These are phyloP conservation scores for Epichloe aotearoae DNA, from an alignment of 2,329 filamentous ascomycete genomes.

Conservation along the genomic window DNA sequence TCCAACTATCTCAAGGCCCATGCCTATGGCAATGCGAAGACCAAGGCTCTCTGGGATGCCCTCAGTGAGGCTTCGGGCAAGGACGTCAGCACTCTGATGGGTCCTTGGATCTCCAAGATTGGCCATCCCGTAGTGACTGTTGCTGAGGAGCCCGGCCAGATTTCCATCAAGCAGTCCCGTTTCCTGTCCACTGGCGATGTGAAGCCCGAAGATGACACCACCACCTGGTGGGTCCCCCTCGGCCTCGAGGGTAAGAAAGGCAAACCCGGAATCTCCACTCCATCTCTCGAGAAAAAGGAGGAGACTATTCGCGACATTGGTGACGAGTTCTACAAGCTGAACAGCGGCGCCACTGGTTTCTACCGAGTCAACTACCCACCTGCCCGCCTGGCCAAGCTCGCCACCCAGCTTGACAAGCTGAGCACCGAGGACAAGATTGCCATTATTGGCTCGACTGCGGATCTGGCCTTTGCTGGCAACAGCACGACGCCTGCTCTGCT, in stretches of 20 bases:
- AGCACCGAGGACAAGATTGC: constrained; percentile 85
- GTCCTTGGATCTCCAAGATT: constrained; percentile 89
- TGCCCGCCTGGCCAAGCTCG: constrained; percentile 67
- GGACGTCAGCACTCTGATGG: constrained; percentile 79
- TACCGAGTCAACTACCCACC: constrained; percentile 91
- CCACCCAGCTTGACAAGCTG: constrained; percentile 61
- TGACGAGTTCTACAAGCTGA: constrained; percentile 83
- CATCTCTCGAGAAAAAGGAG: constrained; percentile 62
- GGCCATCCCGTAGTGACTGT: constrained; percentile 87
- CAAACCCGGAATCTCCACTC: constrained; percentile 45
- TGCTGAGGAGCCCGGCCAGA: constrained; percentile 68
- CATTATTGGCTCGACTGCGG: constrained; percentile 77
- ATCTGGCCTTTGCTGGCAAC: constrained; percentile 77
- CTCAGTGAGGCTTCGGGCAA: constrained; percentile 77
- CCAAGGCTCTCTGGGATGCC: constrained; percentile 80
- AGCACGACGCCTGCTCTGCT: constrained; percentile 71
- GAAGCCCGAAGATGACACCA: constrained; percentile 79
- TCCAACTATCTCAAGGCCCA: constrained; percentile 80
- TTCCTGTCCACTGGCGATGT: constrained; percentile 89
- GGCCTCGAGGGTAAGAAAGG: constrained; percentile 65
- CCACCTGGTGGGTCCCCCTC: constrained; percentile 95
- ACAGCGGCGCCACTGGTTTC: constrained; percentile 75
- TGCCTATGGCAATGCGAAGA: constrained; percentile 81
- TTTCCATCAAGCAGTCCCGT: constrained; percentile 71
- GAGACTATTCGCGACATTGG: constrained; percentile 64